A percentile compares a stretch with the other conserved stretches of the same genome.
Evolutionary conservation across 768 basidiomycete genomes (phyloP).

Genomic region (Leccinum rimulosum): DNA sequence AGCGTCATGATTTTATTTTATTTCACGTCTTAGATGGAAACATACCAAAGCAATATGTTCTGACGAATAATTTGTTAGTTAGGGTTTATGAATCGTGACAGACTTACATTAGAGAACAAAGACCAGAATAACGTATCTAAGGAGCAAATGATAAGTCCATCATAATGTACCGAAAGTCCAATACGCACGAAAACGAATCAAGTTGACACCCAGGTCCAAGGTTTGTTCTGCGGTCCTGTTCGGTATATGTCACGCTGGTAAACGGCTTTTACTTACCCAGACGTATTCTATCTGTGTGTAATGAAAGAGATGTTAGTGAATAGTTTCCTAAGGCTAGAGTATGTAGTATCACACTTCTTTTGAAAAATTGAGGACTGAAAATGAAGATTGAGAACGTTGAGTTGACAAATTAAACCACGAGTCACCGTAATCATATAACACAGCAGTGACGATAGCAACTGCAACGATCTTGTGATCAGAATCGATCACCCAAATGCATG

Average conservation of each 20-base stretch:
- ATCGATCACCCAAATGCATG: too few species aligned
- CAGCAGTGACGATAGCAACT: too few species aligned
- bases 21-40: too few species aligned
- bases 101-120: background rate
- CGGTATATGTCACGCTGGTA: too few species aligned
- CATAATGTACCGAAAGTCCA: too few species aligned
- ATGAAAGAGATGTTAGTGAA: background rate
- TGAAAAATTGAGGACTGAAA: background rate
- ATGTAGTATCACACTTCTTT: background rate
- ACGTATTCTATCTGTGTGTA: constrained; percentile 1
- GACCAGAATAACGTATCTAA: background rate
- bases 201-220: constrained; percentile 3
- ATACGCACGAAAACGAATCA: background rate
- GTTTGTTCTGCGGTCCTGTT: background rate
- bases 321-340: background rate
- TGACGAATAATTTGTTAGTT: too few species aligned
- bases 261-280: background rate
- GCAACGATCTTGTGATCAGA: too few species aligned
- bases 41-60: too few species aligned
- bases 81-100: background rate
- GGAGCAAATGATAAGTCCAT: too few species aligned
- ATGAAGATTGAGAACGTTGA: background rate
- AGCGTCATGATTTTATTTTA: too few species aligned
- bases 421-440: too few species aligned
- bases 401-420: too few species aligned